These are phyloP conservation scores for Teratosphaeria zuluensis DNA, from an alignment of 2,329 filamentous ascomycete species.

Conservation along the genomic window DNA sequence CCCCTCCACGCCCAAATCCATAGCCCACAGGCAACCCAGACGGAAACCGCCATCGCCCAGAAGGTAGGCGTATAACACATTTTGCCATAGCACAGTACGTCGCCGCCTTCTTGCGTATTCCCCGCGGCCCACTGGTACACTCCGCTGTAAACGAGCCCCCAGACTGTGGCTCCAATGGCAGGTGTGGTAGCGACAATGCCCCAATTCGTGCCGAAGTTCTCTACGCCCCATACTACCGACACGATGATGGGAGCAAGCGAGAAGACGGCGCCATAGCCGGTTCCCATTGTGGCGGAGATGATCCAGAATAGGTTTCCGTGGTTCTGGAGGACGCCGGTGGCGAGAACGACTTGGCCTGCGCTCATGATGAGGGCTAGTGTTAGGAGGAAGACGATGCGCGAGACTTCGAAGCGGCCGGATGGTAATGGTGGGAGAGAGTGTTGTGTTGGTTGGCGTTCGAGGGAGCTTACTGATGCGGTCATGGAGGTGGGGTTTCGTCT, in stretches of 20 bases:
- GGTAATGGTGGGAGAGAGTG: conserved; percentile 9
- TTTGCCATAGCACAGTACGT: conserved; percentile 67
- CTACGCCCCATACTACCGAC: conserved; percentile 95
- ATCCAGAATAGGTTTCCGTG: conserved; percentile 74
- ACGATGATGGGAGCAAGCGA: conserved; percentile 83
- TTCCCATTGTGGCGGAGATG: conserved; percentile 73
- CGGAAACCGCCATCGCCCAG: conserved; percentile 74
- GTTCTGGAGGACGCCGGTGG: conserved; percentile 63
- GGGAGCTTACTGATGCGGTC: conserved; percentile 31
- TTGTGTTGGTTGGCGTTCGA: conserved; percentile 9
- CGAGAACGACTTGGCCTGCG: conserved; percentile 65
- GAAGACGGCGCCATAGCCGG: conserved; percentile 89
- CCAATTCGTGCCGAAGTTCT: conserved; percentile 98
- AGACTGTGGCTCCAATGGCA: conserved; percentile 76
- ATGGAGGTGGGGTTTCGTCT: conserved; percentile 38
- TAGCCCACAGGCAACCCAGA: conserved; percentile 64
- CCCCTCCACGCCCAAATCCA: conserved; percentile 78
- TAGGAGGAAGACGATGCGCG: conserved; percentile 71
- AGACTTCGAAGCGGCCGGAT: conserved; percentile 47
- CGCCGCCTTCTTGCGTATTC: conserved; percentile 29
- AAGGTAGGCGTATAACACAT: conserved; percentile 73
- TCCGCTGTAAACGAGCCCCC: conserved; percentile 79
- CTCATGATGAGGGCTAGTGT: conserved; percentile 63
- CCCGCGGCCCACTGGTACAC: conserved; percentile 62
- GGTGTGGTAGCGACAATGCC: conserved; percentile 90